Evolutionary conservation across 305 asterid species (phyloP).

Genomic region (Fraxinus paxiana): DNA sequence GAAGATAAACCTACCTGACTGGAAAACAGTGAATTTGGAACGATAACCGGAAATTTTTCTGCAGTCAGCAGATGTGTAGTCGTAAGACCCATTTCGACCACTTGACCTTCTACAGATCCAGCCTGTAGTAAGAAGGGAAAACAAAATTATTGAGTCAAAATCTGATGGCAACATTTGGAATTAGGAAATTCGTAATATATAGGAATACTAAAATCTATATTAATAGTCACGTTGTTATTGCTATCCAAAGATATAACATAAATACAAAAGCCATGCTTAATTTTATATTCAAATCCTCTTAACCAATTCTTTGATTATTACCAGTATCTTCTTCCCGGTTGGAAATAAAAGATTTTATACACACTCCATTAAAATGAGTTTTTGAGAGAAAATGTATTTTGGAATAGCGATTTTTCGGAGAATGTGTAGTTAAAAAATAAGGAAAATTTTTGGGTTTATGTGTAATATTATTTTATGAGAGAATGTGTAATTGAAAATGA

Average conservation of each 20-base stretch:
- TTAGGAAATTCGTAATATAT: background rate
- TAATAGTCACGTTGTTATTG: background rate
- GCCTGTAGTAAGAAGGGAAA: conserved; percentile 50
- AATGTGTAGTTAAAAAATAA: background rate
- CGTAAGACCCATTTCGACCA: conserved; percentile 82
- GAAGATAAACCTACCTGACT: conserved; percentile 59
- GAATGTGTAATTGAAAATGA: background rate
- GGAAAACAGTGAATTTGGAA: conserved; percentile 87
- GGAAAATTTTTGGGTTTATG: background rate
- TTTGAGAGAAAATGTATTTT: background rate
- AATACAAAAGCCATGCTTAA: background rate
- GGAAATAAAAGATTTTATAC: background rate
- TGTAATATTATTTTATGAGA: background rate
- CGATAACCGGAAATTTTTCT: conserved; percentile 75
- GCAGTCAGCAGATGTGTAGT: conserved; percentile 77
- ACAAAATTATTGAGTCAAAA: background rate
- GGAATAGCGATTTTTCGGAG: background rate
- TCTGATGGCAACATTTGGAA: background rate
- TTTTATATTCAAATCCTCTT: background rate
- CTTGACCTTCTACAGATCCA: conserved; percentile 95
- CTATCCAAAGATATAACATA: background rate
- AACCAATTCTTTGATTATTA: background rate
- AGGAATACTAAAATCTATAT: background rate
- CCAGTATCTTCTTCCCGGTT: background rate
- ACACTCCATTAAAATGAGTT: background rate